phyloP scores from a whole-genome alignment of 2,329 filamentous ascomycete genomes.

The Xylariaceae sp. region DNA sequence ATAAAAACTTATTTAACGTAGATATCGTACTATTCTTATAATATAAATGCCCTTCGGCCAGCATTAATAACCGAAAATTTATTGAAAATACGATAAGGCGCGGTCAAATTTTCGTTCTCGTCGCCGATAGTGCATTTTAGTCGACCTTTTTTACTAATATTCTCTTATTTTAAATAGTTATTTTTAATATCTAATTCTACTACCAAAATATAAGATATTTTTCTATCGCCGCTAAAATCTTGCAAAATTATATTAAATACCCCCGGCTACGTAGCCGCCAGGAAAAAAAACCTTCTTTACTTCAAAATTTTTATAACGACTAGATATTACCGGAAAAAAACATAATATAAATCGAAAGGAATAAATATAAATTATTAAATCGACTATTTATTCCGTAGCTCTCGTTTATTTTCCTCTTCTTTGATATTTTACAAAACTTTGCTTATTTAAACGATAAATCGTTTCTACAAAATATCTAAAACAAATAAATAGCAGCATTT shows the following conservation, averaged over 20 bases:
- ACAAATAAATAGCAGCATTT: not conserved
- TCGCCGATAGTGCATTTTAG: not conserved
- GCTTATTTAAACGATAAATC: not conserved
- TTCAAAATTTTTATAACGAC: not conserved
- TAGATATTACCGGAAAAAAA: not conserved
- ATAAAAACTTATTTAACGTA: not conserved
- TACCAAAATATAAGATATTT: not conserved
- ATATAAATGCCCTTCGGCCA: not conserved
- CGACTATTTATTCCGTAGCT: not conserved
- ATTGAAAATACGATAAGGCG: not conserved
- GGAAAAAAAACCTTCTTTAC: not conserved
- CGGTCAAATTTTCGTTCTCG: not conserved
- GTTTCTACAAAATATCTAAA: not conserved
- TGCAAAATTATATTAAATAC: not conserved
- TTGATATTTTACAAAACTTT: not conserved
- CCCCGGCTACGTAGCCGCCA: not conserved
- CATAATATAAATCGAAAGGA: not conserved
- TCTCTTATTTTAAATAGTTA: not conserved
- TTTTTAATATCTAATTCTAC: not conserved
- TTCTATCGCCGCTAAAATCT: not conserved
- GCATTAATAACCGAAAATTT: not conserved
- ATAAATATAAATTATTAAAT: not conserved
- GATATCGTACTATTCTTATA: not conserved
- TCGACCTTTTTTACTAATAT: not conserved
- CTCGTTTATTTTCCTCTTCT: not conserved